phyloP scores from a whole-genome alignment of 2,329 filamentous ascomycete species.

The Metarhizium brunneum region DNA sequence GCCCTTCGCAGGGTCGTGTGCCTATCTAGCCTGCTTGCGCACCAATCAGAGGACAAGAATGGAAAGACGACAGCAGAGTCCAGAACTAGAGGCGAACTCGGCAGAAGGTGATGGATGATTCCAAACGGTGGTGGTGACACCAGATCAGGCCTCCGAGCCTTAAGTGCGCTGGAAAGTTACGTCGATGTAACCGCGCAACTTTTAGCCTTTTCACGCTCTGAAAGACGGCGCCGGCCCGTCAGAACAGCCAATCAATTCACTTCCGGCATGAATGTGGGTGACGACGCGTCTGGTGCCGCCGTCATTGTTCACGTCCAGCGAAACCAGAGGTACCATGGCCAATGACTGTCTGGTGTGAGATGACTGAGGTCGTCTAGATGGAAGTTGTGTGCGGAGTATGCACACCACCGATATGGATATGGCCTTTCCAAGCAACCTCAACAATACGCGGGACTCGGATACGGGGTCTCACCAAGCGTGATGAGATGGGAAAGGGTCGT shows the following conservation, averaged over 20 bases:
- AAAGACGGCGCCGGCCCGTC: not conserved
- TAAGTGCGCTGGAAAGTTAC: slow-evolving; percentile 5
- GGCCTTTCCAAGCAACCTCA: not conserved
- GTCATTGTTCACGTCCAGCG: not conserved
- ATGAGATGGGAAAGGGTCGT: not conserved
- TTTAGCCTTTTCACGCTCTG: slow-evolving; percentile 3
- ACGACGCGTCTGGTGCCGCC: not conserved
- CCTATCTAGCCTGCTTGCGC: not conserved
- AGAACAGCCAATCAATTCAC: not conserved
- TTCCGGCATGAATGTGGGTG: not conserved
- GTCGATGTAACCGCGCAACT: slow-evolving; percentile 7
- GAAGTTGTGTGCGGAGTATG: not conserved
- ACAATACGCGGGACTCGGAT: not conserved
- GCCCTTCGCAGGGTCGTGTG: not conserved
- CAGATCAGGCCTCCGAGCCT: not conserved
- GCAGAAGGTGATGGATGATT: slow-evolving; percentile 1
- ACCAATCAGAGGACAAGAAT: slow-evolving; percentile 1
- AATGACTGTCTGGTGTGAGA: not conserved
- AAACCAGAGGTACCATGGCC: not conserved
- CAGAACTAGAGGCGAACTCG: not conserved
- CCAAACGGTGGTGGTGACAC: slow-evolving; percentile 4
- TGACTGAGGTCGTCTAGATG: not conserved
- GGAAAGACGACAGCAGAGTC: not conserved
- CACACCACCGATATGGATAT: not conserved
- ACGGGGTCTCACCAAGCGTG: not conserved